phyloP scores from a whole-genome alignment of 192 early-diverging fungal genomes.

The Nowakowskiella sp. region DNA sequence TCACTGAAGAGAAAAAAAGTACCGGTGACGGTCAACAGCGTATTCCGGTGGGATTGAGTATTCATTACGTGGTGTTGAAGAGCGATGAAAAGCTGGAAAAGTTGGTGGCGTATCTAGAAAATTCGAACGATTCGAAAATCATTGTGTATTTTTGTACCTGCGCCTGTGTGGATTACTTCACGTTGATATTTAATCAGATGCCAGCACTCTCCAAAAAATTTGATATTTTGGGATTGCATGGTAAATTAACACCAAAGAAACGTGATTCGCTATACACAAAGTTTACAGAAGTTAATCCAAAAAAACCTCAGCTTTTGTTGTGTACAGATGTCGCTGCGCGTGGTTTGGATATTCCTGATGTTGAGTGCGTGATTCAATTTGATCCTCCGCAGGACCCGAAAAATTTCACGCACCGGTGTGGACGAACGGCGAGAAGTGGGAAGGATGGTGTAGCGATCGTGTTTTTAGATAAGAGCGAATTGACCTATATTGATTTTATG shows the following conservation, averaged over 20 bases:
- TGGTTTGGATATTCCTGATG: conserved; percentile 91
- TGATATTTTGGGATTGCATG: conserved; percentile 73
- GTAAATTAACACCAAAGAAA: conserved; percentile 88
- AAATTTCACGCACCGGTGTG: conserved; percentile 90
- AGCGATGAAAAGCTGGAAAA: conserved; percentile 76
- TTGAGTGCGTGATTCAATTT: conserved; percentile 89
- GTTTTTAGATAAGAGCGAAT: conserved; percentile 71
- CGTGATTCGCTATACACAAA: too few relatives aligned
- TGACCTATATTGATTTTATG: conserved; percentile 82
- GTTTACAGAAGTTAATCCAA: too few relatives aligned
- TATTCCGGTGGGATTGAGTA: conserved; percentile 48
- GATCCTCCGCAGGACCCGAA: conserved; percentile 96
- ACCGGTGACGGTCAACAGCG: conserved; percentile 32
- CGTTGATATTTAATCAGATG: conserved; percentile 18
- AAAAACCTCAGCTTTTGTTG: too few relatives aligned
- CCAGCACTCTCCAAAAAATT: conserved; percentile 42
- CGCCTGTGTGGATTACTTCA: conserved; percentile 90
- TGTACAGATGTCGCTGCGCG: conserved; percentile 95
- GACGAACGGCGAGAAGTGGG: conserved; percentile 85
- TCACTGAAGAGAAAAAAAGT: conserved; percentile 71
- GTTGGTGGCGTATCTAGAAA: conserved; percentile 58
- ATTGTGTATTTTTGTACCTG: conserved; percentile 96
- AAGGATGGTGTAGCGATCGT: conserved; percentile 78
- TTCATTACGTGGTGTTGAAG: conserved; percentile 63
- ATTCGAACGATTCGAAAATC: conserved; percentile 60